These are phyloP conservation scores for Peronosclerospora sorghi DNA, from an alignment of 352 stramenopile species.

Conservation along the genomic window DNA sequence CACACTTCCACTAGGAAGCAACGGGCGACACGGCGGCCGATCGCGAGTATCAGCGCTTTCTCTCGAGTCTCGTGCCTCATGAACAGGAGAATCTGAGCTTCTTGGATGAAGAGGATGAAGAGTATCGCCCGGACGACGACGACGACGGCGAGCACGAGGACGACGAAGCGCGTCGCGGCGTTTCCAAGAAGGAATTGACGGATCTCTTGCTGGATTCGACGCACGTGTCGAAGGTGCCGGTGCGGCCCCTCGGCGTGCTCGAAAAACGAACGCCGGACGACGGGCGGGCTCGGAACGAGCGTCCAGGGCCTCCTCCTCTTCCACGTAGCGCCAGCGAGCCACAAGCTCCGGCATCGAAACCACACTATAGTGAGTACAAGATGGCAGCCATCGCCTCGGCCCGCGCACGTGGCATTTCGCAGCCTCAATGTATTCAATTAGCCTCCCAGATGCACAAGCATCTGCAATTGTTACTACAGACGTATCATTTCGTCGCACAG, in stretches of 20 bases:
- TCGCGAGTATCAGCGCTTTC: conserved; percentile 72
- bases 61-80: conserved; percentile 61
- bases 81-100: conserved; percentile 71
- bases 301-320: no score
- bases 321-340: no score
- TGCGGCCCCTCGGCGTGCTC: conserved; percentile 1
- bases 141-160: conserved; percentile 69
- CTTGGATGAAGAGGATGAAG: conserved; percentile 78
- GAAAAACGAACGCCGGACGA: conserved; percentile 7
- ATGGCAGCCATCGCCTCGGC: no score
- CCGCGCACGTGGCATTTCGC: no score
- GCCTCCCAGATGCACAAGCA: conserved; percentile 85
- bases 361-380: no score
- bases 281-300: background rate
- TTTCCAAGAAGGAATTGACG: conserved; percentile 77
- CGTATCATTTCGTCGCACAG: conserved; percentile 40
- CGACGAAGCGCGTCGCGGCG: conserved; percentile 30
- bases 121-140: conserved; percentile 64
- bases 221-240: conserved; percentile 40
- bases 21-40: conserved; percentile 43
- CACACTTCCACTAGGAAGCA: no score
- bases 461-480: conserved; percentile 70
- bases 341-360: no score
- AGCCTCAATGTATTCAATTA: conserved; percentile 68
- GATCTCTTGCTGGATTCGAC: conserved; percentile 78